Conservation (phyloP, 192 early-diverging fungal genomes). For the Coemansia sp. region DNA sequence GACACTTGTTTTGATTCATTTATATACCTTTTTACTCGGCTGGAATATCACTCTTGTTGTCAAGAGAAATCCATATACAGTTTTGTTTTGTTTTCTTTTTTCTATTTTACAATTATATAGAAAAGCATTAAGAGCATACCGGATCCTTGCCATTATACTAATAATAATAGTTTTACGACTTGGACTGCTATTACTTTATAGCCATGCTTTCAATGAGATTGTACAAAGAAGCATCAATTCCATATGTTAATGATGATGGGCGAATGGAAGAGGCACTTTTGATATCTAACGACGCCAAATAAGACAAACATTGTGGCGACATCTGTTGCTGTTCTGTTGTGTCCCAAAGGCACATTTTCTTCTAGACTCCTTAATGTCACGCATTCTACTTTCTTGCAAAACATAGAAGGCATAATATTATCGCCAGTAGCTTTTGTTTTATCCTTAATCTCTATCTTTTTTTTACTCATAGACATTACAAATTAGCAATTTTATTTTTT, state of each 20-base stretch:
- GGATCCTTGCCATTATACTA: no score
- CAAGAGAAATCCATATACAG: background rate
- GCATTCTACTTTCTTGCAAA: background rate
- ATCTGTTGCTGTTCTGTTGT: no score
- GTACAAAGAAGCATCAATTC: conserved; percentile 7
- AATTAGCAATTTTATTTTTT: background rate
- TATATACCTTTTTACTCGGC: background rate
- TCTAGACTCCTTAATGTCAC: background rate
- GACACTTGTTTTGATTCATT: background rate
- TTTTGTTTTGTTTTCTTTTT: background rate
- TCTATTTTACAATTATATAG: background rate
- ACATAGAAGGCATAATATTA: background rate
- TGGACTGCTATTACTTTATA: background rate
- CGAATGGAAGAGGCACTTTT: background rate
- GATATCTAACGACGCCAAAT: conserved; percentile 4
- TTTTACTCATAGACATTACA: background rate
- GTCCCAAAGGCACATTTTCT: background rate
- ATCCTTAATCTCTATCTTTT: background rate
- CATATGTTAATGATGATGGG: conserved; percentile 8
- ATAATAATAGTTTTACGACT: background rate
- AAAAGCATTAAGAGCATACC: background rate
- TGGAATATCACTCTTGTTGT: background rate
- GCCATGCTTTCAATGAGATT: conserved; percentile 4
- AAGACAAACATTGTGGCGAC: background rate
- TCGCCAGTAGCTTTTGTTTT: no score